Base-by-base conservation (phyloP, 306 rosid genomes). In the Boehmeria nivea region DNA sequence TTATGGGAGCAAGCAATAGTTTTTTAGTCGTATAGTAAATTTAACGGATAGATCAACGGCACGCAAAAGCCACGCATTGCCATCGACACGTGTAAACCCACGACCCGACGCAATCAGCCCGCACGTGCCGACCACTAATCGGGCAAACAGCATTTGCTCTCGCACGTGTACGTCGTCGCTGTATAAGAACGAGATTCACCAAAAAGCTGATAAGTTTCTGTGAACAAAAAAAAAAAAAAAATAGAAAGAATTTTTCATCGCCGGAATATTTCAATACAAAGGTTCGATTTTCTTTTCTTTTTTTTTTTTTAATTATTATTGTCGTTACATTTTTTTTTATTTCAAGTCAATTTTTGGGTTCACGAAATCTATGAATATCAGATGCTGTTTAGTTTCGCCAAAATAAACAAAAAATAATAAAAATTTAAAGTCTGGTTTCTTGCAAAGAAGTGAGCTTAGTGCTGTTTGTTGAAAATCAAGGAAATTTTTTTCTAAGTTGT, bases 251-350 rank as follows among this genome's bases (percentile, higher is more conserved):
- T 46, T 46, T 27, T 8, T 20, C 61, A 38, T 27, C 46, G 47
- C 44, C 57, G 49, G 47, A 57, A 20, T 50, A 28, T 33, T 67
- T 57, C 67, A 47, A 62, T 11, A 54, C 21, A 14, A 63, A 73
- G 78, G 74, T 73, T 51, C 2, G 23, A 25, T 28, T 6, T n/a
- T 33, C 12, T 23, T 43, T 14, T 49, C 43, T 2, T 28, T 6
- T n/a, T 33, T 17, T 23, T 43, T 14, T 49, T 43, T 2, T 62
- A 43, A 0, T 12, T 11, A 26, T 21, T 2, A 38, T 37, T 20
- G 22, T 11, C n/a, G n/a, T n/a, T n/a, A n/a, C n/a, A n/a, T n/a
- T n/a, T n/a, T 20, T 60, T 51, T 6, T 12, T 6, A 11, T 14
- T 6, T 33, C 1, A 12, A 6, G 18, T 23, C 3, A 16, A 3